Percentiles rank a stretch among this genome's conserved stretches.
Conservation (phyloP, 345 rosid species). For the Acer yangbiense region DNA sequence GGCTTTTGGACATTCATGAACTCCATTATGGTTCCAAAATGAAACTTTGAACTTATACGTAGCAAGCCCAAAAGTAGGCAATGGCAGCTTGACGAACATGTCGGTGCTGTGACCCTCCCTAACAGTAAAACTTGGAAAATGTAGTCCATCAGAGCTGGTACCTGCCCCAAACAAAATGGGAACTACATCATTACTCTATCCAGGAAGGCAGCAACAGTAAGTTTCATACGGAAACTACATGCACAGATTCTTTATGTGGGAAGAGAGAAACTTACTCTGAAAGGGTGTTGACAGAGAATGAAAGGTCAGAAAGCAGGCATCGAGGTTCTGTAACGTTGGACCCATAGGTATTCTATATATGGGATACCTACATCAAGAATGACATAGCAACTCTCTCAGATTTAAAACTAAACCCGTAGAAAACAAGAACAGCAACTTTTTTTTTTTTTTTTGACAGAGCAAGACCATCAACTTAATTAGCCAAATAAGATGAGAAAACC, state of each 20-base stretch:
- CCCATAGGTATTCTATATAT: slow-evolving; percentile 88
- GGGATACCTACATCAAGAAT: slow-evolving; percentile 58
- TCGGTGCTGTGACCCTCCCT: slow-evolving; percentile 37
- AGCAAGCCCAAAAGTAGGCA: slow-evolving; percentile 82
- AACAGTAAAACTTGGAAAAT: slow-evolving; percentile 18
- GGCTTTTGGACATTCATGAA: slow-evolving; percentile 51
- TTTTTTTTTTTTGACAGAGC: too few species aligned
- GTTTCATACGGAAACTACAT: neutral
- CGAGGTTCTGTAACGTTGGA: slow-evolving; percentile 82
- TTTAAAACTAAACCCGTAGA: neutral
- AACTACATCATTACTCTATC: slow-evolving; percentile 1
- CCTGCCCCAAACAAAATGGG: slow-evolving; percentile 36
- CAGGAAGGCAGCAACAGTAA: neutral
- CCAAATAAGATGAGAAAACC: neutral
- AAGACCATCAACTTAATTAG: too few species aligned
- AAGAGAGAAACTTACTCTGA: slow-evolving; percentile 34
- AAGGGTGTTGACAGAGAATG: slow-evolving; percentile 61
- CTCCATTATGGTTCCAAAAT: slow-evolving; percentile 67
- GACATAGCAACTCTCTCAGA: neutral
- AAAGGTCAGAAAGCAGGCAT: slow-evolving; percentile 86
- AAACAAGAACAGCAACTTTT: neutral
- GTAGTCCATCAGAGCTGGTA: slow-evolving; percentile 29
- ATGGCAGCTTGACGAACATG: slow-evolving; percentile 45
- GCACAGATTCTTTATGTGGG: neutral
- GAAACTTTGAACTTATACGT: slow-evolving; percentile 75